phyloP scores from a whole-genome alignment of 768 basidiomycete species.

The Leccinum sublutescens region DNA sequence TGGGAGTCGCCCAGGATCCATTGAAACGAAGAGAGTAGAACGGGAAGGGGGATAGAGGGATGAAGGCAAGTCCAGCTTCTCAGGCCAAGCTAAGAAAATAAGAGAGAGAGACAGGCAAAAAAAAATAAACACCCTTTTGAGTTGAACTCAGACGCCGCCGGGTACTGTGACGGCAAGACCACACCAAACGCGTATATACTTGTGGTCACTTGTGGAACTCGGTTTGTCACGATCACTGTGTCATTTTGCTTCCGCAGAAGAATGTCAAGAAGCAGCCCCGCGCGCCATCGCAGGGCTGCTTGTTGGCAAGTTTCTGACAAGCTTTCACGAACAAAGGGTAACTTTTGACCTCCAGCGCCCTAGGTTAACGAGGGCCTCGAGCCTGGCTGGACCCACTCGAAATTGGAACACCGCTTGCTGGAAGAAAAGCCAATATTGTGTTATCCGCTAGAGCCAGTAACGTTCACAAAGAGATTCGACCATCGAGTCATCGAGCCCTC shows the following conservation, averaged over 20 bases:
- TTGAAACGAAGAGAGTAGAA: neutral
- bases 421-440: neutral
- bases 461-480: neutral
- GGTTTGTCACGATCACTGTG: conserved; percentile 10
- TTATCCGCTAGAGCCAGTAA: neutral
- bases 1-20: conserved; percentile 21
- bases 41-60: neutral
- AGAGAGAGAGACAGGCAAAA: conserved; percentile 1
- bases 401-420: conserved; percentile 16
- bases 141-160: conserved; percentile 21
- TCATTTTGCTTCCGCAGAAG: conserved; percentile 18
- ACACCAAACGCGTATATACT: conserved; percentile 23
- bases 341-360: neutral
- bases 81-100: conserved; percentile 1
- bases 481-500: neutral
- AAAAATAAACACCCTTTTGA: conserved; percentile 14
- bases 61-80: neutral
- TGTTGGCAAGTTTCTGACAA: neutral
- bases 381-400: conserved; percentile 6
- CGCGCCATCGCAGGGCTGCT: neutral
- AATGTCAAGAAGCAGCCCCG: neutral
- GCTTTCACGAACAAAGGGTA: conserved; percentile 6
- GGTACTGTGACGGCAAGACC: conserved; percentile 27
- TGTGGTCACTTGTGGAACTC: conserved; percentile 15
- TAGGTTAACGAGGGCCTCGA: neutral